phyloP scores from a whole-genome alignment of 495 filamentous ascomycete species.

The Glutinoglossum americanum region DNA sequence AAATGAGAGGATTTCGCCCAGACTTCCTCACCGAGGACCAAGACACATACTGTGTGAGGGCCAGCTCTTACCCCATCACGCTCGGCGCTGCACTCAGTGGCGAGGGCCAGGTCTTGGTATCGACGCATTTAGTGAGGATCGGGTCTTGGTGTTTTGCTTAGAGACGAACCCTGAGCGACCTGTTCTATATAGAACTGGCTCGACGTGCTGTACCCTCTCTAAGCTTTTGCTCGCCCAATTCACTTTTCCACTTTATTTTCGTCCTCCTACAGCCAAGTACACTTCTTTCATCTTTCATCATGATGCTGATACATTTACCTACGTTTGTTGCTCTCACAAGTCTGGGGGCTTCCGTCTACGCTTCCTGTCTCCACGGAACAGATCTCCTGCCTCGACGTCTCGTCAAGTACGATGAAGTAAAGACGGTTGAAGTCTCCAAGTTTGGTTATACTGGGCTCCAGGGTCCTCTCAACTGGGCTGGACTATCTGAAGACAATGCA shows the following conservation, averaged over 20 bases:
- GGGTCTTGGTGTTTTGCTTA: not conserved
- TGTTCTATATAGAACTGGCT: not conserved
- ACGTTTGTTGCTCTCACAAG: not conserved
- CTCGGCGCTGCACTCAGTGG: too few species aligned
- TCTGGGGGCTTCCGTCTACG: not conserved
- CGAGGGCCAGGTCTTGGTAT: too few species aligned
- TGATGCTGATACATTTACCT: not conserved
- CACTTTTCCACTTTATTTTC: not conserved
- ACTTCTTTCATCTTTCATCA: not conserved
- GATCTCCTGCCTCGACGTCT: not conserved
- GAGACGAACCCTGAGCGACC: not conserved
- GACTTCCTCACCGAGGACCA: too few species aligned
- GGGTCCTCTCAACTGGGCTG: slow-evolving; percentile 38
- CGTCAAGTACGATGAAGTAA: not conserved
- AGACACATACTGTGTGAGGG: too few species aligned
- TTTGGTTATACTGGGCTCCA: slow-evolving; percentile 30
- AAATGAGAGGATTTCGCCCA: too few species aligned
- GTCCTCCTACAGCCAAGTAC: not conserved
- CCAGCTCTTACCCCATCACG: too few species aligned
- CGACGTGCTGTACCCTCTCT: not conserved
- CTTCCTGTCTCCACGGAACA: not conserved
- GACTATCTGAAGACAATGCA: slow-evolving; percentile 22
- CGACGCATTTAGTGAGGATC: not conserved
- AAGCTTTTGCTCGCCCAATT: not conserved
- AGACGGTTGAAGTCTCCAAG: not conserved